Evolutionary conservation across 768 basidiomycete species (phyloP), one percentile per base, ranked within the genome.

Genomic region (Pleurotus eryngii): DNA sequence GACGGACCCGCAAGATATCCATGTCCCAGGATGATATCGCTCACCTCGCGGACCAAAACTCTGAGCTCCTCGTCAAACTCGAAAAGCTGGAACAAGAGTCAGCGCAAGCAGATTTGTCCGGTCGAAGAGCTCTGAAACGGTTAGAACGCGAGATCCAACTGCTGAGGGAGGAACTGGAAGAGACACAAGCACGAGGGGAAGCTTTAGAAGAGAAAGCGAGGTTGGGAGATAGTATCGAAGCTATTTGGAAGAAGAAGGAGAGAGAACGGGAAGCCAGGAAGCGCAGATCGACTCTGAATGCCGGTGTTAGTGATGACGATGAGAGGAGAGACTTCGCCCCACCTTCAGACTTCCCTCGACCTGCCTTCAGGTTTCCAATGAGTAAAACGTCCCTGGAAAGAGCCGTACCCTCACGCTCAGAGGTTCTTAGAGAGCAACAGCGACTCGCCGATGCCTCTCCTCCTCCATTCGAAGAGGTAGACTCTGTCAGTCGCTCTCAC

Each of bases 141-240:
- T 69, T 95, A 51, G 91, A 94, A 71, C 85, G 83, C 67, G 92
- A 95, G 75, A 89, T 95, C n/a, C 74, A 79, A 55, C 75, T 75
- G 4, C 76, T 95, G 27, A 79, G 84, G 46, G 85, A 86, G 35
- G 90, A 92, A 62, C 77, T 95, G 27, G 91, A 94, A 64, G 78
- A 79, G 64, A 86, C 86, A n/a, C 85, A 86, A 62, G 81, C 80
- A 40, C 81, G 76, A 65, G 87, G 87, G 62, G 81, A 84, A 48
- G 87, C 87, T 69, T 71, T 91, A 37, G 89, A 92, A 70, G 80
- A 84, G 68, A 83, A 82, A 64, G 80, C 84, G 0, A 80, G 80
- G 61, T 68, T 70, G 18, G 71, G 70, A 45, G 73, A 75, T 56
- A 71, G 72, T 55, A 71, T 74, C 18, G 72, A 77, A 57, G 77